phyloP scores from a whole-genome alignment of 306 rosid species.

The Cyclanthera cordifolia region DNA sequence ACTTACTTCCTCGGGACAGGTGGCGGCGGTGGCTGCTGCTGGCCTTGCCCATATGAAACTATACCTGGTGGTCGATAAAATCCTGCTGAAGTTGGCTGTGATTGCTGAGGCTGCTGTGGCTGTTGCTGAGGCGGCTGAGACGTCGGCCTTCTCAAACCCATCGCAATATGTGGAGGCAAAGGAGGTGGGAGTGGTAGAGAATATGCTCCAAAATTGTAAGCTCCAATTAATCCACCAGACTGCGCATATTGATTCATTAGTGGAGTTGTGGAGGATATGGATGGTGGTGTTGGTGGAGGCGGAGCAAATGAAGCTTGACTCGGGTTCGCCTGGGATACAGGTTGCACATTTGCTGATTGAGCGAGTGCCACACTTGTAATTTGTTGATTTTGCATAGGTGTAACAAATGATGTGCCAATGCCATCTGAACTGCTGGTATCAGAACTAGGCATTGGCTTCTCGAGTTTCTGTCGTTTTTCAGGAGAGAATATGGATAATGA shows the following conservation, averaged over 20 bases:
- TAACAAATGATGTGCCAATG: constrained; percentile 29
- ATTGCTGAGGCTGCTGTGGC: constrained; percentile 40
- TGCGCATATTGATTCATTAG: constrained; percentile 50
- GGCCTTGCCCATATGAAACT: constrained; percentile 65
- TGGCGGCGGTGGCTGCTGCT: constrained; percentile 57
- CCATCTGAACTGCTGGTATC: constrained; percentile 45
- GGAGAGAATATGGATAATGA: constrained; percentile 43
- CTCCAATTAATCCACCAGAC: constrained; percentile 47
- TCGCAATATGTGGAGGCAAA: constrained; percentile 49
- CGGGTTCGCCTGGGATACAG: constrained; percentile 39
- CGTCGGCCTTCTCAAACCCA: constrained; percentile 46
- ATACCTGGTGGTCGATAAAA: constrained; percentile 59
- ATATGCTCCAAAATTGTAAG: constrained; percentile 52
- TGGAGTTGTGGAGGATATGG: constrained; percentile 34
- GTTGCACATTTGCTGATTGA: constrained; percentile 33
- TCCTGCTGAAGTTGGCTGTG: constrained; percentile 47
- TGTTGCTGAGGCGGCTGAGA: constrained; percentile 36
- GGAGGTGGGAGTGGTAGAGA: constrained; percentile 73
- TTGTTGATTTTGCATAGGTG: constrained; percentile 36
- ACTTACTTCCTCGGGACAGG: constrained; percentile 69
- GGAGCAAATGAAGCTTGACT: constrained; percentile 40
- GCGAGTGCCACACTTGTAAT: constrained; percentile 24
- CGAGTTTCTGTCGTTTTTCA: constrained; percentile 69
- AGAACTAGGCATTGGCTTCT: constrained; percentile 37
- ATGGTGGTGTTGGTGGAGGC: constrained; percentile 33